Conservation (phyloP, 2,329 filamentous ascomycete genomes). For the Pseudogymnoascus sp. region DNA sequence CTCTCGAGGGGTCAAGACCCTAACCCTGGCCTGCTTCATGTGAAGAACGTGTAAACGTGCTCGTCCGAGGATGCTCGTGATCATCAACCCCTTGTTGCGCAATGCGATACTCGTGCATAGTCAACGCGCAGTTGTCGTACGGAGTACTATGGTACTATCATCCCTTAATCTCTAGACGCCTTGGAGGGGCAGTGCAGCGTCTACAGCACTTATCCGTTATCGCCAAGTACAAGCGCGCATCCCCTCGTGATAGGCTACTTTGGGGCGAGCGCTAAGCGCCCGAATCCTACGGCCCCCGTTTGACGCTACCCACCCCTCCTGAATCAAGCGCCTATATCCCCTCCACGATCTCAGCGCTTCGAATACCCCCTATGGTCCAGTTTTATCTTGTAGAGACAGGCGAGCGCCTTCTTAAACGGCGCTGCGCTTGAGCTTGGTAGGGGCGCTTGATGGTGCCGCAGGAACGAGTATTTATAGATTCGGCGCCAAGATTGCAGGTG, state of each 20-base stretch:
- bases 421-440: not conserved
- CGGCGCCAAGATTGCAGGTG: not conserved
- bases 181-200: not conserved
- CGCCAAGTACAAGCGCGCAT: not conserved
- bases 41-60: not conserved
- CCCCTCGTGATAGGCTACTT: not conserved
- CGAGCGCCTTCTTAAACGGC: not conserved
- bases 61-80: slow-evolving; percentile 3
- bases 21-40: not conserved
- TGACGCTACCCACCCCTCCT: not conserved
- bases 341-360: not conserved
- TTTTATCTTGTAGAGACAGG: not conserved
- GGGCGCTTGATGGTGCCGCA: not conserved
- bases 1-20: not conserved
- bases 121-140: not conserved
- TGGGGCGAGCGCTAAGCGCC: not conserved
- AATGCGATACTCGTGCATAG: not conserved
- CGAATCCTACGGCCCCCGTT: not conserved
- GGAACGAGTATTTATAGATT: slow-evolving; percentile 7
- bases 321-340: not conserved
- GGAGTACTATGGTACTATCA: not conserved
- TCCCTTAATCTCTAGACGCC: not conserved
- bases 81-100: not conserved
- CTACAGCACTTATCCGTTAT: slow-evolving; percentile 2
- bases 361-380: not conserved